phyloP scores from a whole-genome alignment of 345 rosid genomes.

The Xanthoceras sorbifolium region DNA sequence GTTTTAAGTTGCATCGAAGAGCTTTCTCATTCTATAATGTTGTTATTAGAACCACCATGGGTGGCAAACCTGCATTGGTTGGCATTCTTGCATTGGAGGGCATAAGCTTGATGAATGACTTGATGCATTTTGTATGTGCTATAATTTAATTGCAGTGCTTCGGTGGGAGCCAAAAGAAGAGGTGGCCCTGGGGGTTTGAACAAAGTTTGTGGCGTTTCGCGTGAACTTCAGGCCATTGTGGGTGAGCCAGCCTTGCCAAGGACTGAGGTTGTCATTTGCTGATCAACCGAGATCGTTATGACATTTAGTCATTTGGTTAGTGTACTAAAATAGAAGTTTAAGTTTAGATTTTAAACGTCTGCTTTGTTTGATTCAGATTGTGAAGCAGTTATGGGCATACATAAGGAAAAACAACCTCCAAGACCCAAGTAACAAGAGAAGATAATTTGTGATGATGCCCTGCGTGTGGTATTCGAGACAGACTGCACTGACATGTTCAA shows the following conservation, averaged over 20 bases:
- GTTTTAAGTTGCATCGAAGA: too few species aligned
- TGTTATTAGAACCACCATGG: background rate
- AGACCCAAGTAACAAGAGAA: conserved; percentile 97
- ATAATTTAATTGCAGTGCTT: conserved; percentile 52
- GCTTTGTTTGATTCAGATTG: conserved; percentile 55
- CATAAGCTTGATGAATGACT: conserved; percentile 5
- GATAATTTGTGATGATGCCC: conserved; percentile 92
- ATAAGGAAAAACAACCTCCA: conserved; percentile 97
- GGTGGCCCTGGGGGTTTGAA: conserved; percentile 96
- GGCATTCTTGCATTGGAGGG: background rate
- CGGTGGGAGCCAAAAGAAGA: conserved; percentile 76
- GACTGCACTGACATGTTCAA: conserved; percentile 99
- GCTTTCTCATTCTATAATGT: too few species aligned
- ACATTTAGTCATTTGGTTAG: background rate
- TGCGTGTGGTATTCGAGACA: conserved; percentile 88
- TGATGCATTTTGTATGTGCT: conserved; percentile 6
- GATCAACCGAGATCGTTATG: background rate
- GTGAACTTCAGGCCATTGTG: conserved; percentile 85
- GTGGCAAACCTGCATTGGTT: background rate
- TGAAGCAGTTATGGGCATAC: conserved; percentile 96
- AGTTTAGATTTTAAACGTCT: conserved; percentile 14
- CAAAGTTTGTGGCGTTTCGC: conserved; percentile 95
- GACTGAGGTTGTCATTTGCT: conserved; percentile 63
- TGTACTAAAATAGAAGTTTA: background rate
- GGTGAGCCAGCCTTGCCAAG: conserved; percentile 97